Percentiles rank a stretch among this genome's conserved stretches.
Evolutionary conservation across 208 protist genomes (phyloP).

Genomic region (Leptomonas pyrrhocoris): DNA sequence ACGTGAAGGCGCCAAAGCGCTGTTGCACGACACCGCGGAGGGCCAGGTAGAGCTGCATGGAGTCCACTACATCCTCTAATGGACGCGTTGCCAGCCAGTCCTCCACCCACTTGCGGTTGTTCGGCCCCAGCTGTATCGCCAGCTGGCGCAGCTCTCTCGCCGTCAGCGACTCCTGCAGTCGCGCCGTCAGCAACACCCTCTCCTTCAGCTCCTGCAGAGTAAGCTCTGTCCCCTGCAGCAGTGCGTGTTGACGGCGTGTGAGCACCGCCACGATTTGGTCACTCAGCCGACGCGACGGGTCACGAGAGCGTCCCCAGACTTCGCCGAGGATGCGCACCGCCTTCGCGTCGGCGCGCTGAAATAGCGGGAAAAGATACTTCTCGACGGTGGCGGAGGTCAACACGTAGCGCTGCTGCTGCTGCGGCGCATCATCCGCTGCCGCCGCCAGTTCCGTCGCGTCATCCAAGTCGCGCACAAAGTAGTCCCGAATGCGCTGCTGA

Average conservation of each 20-base stretch:
- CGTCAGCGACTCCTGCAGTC: slow-evolving; percentile 48
- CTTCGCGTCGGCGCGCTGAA: slow-evolving; percentile 28
- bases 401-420: slow-evolving; percentile 26
- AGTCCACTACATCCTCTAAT: slow-evolving; percentile 4
- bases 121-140: slow-evolving; percentile 37
- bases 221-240: slow-evolving; percentile 52
- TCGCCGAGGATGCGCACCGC: slow-evolving; percentile 26
- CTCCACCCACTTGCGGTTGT: slow-evolving; percentile 36
- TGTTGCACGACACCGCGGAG: slow-evolving; percentile 35
- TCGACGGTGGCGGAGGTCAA: slow-evolving; percentile 30
- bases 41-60: slow-evolving; percentile 24
- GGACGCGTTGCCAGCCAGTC: slow-evolving; percentile 16
- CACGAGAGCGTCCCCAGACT: slow-evolving; percentile 28
- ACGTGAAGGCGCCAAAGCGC: slow-evolving; percentile 31
- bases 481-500: slow-evolving; percentile 37
- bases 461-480: slow-evolving; percentile 36
- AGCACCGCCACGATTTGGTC: slow-evolving; percentile 54
- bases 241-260: slow-evolving; percentile 40
- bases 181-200: slow-evolving; percentile 49
- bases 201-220: slow-evolving; percentile 61
- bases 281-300: slow-evolving; percentile 40
- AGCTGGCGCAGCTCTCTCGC: slow-evolving; percentile 35
- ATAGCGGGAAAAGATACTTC: slow-evolving; percentile 25
- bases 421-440: too few species aligned
- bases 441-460: slow-evolving; percentile 23